Evolutionary conservation across 352 stramenopile species (phyloP).

Genomic region (Globisporangium polare): DNA sequence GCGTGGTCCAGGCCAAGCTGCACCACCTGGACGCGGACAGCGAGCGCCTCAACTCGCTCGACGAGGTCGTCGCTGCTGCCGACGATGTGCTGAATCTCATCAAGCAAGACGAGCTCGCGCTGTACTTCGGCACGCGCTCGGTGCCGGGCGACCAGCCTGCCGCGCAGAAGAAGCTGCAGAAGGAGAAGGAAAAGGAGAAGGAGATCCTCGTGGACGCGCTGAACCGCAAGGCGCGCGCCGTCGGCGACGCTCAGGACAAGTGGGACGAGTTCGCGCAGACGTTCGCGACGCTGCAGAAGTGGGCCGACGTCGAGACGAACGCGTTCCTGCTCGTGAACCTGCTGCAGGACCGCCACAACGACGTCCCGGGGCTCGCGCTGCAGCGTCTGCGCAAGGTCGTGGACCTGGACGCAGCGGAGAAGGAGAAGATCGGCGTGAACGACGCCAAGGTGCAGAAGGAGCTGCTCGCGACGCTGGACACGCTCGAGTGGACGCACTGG

Average conservation of each 20-base stretch:
- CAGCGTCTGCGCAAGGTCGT: conserved; percentile 73
- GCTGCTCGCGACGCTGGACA: conserved; percentile 28
- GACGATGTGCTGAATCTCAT: conserved; percentile 59
- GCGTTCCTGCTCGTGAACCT: conserved; percentile 56
- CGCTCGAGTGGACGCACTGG: conserved; percentile 65
- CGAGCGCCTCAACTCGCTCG: conserved; percentile 35
- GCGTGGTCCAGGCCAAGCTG: conserved; percentile 57
- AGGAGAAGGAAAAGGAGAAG: conserved; percentile 73
- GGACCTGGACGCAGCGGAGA: conserved; percentile 52
- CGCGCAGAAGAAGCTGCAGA: conserved; percentile 62
- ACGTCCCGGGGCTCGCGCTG: conserved; percentile 40
- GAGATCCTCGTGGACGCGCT: conserved; percentile 68
- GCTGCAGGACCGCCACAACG: conserved; percentile 54
- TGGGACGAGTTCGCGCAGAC: conserved; percentile 51
- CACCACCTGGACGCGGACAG: conserved; percentile 73
- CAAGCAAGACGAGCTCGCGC: conserved; percentile 58
- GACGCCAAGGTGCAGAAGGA: conserved; percentile 55
- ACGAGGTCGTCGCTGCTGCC: conserved; percentile 47
- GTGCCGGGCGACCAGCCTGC: conserved; percentile 47
- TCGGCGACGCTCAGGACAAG: conserved; percentile 43
- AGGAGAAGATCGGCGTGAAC: conserved; percentile 53
- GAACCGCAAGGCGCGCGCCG: conserved; percentile 61
- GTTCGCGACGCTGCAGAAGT: conserved; percentile 66
- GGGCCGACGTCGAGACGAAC: conserved; percentile 59
- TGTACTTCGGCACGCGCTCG: conserved; percentile 68